Conservation (phyloP, 257 asterid species). For the Fraxinus anomala region DNA sequence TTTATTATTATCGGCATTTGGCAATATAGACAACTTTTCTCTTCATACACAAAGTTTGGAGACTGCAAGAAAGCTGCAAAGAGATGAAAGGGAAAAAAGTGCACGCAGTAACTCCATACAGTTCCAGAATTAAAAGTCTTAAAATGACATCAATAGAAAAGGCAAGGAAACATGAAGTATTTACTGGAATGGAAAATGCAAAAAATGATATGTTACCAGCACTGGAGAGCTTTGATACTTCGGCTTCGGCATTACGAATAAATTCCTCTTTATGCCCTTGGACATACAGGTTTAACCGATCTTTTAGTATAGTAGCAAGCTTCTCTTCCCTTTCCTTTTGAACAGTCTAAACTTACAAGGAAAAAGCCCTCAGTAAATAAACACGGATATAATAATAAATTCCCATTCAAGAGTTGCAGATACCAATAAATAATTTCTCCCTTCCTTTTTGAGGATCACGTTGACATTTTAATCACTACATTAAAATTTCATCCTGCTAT, state of each 20-base stretch:
- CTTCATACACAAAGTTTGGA: not conserved
- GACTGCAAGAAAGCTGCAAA: not conserved
- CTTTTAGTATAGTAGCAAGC: slow-evolving; percentile 76
- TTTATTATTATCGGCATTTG: not conserved
- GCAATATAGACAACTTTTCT: not conserved
- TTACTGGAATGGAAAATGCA: not conserved
- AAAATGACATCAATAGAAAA: slow-evolving; percentile 5
- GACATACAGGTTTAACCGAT: slow-evolving; percentile 76
- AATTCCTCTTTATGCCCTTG: slow-evolving; percentile 94
- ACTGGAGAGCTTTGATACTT: slow-evolving; percentile 80
- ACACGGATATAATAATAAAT: slow-evolving; percentile 7
- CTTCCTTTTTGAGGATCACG: not conserved
- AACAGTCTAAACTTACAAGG: slow-evolving; percentile 52
- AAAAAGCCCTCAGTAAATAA: slow-evolving; percentile 16
- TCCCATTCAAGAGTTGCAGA: slow-evolving; percentile 3
- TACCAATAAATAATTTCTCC: not conserved
- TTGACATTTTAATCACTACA: not conserved
- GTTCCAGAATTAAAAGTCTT: not conserved
- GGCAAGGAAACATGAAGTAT: slow-evolving; percentile 12
- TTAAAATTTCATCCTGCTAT: not conserved
- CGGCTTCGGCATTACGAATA: slow-evolving; percentile 70
- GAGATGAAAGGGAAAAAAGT: not conserved
- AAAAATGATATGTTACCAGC: slow-evolving; percentile 60
- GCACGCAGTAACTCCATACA: not conserved
- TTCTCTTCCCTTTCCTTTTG: slow-evolving; percentile 98